Evolutionary conservation across 441 rosid species (phyloP).

Genomic region (Populus hybrid): DNA sequence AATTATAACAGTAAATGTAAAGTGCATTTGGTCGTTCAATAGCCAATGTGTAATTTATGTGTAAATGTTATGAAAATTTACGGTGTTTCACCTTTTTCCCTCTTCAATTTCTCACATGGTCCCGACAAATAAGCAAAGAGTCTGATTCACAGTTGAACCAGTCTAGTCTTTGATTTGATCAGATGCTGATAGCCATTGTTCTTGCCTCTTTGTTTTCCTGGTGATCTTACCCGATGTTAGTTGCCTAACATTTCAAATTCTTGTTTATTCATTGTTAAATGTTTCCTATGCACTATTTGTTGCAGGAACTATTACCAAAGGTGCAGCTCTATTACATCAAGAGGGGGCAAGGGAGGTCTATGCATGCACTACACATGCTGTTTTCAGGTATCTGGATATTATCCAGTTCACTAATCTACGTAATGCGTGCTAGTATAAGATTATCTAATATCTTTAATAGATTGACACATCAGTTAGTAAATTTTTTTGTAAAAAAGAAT

Average conservation of each 20-base stretch:
- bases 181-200: background rate
- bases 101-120: background rate
- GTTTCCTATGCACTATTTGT: constrained; percentile 11
- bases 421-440: background rate
- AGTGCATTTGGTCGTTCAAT: background rate
- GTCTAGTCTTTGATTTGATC: background rate
- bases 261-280: background rate
- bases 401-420: constrained; percentile 4
- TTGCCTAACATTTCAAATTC: background rate
- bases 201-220: background rate
- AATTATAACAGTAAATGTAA: background rate
- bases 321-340: constrained; percentile 92
- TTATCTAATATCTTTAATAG: too few relatives aligned
- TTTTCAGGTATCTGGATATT: constrained; percentile 60
- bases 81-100: background rate
- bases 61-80: background rate
- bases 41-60: background rate
- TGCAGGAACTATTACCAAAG: constrained; percentile 84
- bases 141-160: background rate
- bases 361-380: constrained; percentile 96
- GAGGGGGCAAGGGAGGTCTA: constrained; percentile 97
- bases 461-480: background rate
- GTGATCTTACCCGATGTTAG: background rate
- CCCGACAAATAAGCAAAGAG: background rate
- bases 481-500: too few relatives aligned